These are phyloP conservation scores for Spongispora temasekensis DNA, from an alignment of 1,284 basidiomycete species.

Conservation along the genomic window DNA sequence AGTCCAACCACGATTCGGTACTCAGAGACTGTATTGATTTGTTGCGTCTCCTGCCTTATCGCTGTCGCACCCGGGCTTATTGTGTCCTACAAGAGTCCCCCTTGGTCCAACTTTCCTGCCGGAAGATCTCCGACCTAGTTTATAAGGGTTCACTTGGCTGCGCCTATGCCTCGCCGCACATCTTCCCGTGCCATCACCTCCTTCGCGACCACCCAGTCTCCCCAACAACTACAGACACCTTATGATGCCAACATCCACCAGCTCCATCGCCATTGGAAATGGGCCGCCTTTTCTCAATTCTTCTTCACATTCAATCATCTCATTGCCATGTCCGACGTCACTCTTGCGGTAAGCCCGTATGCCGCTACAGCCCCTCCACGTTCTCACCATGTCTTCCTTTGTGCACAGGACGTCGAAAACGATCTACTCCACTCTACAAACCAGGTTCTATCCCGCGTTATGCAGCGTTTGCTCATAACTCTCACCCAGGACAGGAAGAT, in stretches of 20 bases:
- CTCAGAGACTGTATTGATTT: slow-evolving; percentile 16
- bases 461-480: slow-evolving; percentile 69
- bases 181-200: slow-evolving; percentile 30
- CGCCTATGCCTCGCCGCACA: slow-evolving; percentile 41
- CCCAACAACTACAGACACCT: slow-evolving; percentile 32
- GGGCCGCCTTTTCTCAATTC: slow-evolving; percentile 83
- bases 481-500: slow-evolving; percentile 81
- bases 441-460: slow-evolving; percentile 66
- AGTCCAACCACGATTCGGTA: slow-evolving; percentile 12
- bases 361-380: slow-evolving; percentile 1
- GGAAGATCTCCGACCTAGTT: slow-evolving; percentile 39
- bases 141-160: slow-evolving; percentile 40
- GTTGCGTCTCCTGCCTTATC: slow-evolving; percentile 26
- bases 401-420: slow-evolving; percentile 68
- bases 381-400: slow-evolving; percentile 12
- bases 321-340: slow-evolving; percentile 64
- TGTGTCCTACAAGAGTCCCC: slow-evolving; percentile 18
- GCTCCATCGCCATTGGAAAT: slow-evolving; percentile 73
- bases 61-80: slow-evolving; percentile 15
- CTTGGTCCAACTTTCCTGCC: slow-evolving; percentile 27
- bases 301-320: slow-evolving; percentile 73
- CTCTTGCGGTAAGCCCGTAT: slow-evolving; percentile 53
- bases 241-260: slow-evolving; percentile 46
- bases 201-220: slow-evolving; percentile 28
- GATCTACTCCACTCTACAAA: slow-evolving; percentile 65